Evolutionary conservation across 768 basidiomycete species (phyloP).

Genomic region (Hysterangium stoloniferum): DNA sequence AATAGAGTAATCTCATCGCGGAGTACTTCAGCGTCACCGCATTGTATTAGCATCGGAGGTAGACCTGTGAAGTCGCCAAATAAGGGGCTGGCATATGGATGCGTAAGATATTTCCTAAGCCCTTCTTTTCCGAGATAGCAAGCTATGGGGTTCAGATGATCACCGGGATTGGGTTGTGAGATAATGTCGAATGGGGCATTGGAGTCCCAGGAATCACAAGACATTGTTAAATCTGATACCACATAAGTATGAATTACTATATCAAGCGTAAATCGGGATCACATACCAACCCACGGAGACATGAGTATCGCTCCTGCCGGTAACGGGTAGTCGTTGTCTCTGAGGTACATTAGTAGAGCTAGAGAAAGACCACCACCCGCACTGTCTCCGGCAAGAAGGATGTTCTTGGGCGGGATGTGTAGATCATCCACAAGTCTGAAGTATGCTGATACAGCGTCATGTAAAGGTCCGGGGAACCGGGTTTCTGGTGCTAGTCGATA

Average conservation of each 20-base stretch:
- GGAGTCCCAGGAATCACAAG: conserved; percentile 96
- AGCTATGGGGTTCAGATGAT: conserved; percentile 90
- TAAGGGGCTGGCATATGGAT: conserved; percentile 92
- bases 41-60: conserved; percentile 86
- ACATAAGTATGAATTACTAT: conserved; percentile 2
- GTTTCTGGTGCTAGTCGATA: conserved; percentile 97
- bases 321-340: conserved; percentile 81
- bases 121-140: conserved; percentile 78
- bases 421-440: conserved; percentile 82
- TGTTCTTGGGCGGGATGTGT: conserved; percentile 85
- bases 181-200: conserved; percentile 85
- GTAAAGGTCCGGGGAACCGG: conserved; percentile 81
- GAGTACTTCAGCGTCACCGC: conserved; percentile 92
- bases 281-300: conserved; percentile 97
- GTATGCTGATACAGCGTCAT: conserved; percentile 83
- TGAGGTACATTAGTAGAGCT: conserved; percentile 85
- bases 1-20: conserved; percentile 87
- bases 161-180: conserved; percentile 58
- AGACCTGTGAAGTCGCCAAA: conserved; percentile 85
- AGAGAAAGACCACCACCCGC: conserved; percentile 87
- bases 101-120: conserved; percentile 77
- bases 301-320: conserved; percentile 84
- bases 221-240: conserved; percentile 79
- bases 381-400: conserved; percentile 84
- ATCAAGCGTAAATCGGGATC: conserved; percentile 27